Base-by-base conservation (phyloP, 257 asterid species). In the Capsicum pubescens region DNA sequence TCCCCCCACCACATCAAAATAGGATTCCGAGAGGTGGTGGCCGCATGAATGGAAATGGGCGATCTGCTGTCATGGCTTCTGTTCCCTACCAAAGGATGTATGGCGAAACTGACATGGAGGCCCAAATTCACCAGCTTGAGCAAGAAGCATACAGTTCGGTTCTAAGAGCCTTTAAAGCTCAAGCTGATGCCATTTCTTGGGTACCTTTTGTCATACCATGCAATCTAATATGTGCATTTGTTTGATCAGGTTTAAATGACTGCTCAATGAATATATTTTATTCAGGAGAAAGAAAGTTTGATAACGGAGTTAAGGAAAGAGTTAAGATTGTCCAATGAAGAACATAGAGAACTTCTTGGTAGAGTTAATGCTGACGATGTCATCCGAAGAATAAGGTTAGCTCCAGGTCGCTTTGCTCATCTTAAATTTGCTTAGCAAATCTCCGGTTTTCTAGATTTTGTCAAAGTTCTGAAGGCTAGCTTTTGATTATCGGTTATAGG, bases 171-270 rank as follows among this genome's bases (percentile, higher is more conserved):
- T 96, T 96, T 86, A 93, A 92, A 90, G 99, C 98, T 83, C 98
- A 93, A 86, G 98, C 91, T 67, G 98, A 93, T 89, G 94, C 97
- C 86, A 93, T 96, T 90, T 74, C 98, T 60, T 96, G 97, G 99
- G 99, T 96, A 96, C 69, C 19, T 66, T 39, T 67, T 76, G 5
- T 83, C 78, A n/a, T 57, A 72, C 79, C n/a, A 63, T 67, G 50
- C 77, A 56, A 86, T 83, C 84, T 84, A 80, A 83, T 86, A 82
- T 82, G 74, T 80, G 52, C 39, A 86, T 82, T 88, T 84, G 83
- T 86, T 71, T 84, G 79, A 82, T 87, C 87, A 83, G 86, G 83
- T 88, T 85, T 89, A 74, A 84, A 74, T 88, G 84, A 87, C 82
- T 87, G 88, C 86, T 90, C 77, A 82, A 69, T 78, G 85, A 69